Conservation (phyloP, 1,284 basidiomycete genomes). For the Pyrrhoderma lamaoense region DNA sequence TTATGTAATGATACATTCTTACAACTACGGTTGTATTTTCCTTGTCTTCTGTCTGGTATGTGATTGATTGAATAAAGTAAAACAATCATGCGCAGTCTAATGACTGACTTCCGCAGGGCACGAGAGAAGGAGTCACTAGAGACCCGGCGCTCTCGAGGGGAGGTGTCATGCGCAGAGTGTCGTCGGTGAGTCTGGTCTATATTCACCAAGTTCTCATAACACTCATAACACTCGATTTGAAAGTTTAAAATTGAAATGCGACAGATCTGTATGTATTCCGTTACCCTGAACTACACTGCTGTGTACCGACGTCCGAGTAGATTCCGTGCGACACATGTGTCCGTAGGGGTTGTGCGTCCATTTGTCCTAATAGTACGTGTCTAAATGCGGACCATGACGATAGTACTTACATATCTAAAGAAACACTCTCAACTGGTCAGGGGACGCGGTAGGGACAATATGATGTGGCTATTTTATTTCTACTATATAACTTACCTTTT, state of each 20-base stretch:
- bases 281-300: neutral
- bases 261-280: conserved; percentile 9
- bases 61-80: too few relatives aligned
- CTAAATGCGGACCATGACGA: conserved; percentile 8
- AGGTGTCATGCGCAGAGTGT: conserved; percentile 18
- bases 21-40: too few relatives aligned
- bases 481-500: neutral
- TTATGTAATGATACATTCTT: too few relatives aligned
- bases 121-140: conserved; percentile 1
- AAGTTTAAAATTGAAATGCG: conserved; percentile 15
- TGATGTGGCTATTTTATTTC: neutral
- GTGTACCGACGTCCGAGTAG: neutral
- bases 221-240: neutral
- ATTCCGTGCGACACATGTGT: conserved; percentile 16
- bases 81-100: too few relatives aligned
- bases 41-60: too few relatives aligned
- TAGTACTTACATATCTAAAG: conserved; percentile 15
- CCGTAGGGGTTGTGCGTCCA: conserved; percentile 14
- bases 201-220: neutral
- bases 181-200: conserved; percentile 7
- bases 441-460: neutral
- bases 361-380: conserved; percentile 14
- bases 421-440: conserved; percentile 2
- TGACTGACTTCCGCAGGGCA: too few relatives aligned
- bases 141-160: conserved; percentile 5